Percentiles rank a stretch among this genome's conserved stretches.
These are phyloP conservation scores for Plasmopara viticola DNA, from an alignment of 352 stramenopile genomes.

Conservation along the genomic window DNA sequence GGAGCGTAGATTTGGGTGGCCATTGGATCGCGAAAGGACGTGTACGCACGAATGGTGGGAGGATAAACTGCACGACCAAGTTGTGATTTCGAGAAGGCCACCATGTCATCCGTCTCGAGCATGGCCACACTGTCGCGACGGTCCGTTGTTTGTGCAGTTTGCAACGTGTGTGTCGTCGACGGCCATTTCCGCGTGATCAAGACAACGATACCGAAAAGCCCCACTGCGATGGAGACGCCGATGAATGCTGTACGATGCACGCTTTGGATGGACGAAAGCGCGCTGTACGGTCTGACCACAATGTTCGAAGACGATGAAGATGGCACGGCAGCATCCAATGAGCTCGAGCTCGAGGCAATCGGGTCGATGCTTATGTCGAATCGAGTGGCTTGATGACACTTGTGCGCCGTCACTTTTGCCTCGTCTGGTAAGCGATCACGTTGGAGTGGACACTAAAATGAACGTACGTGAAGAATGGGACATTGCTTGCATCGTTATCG, in stretches of 20 bases:
- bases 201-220: slow-evolving; percentile 8
- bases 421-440: slow-evolving; percentile 3
- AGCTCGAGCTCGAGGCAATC: slow-evolving; percentile 4
- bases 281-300: slow-evolving; percentile 5
- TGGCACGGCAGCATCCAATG: not conserved
- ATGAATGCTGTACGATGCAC: slow-evolving; percentile 2
- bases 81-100: slow-evolving; percentile 19
- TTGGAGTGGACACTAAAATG: slow-evolving; percentile 10
- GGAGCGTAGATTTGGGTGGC: slow-evolving; percentile 14
- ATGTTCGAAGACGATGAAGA: slow-evolving; percentile 7
- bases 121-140: slow-evolving; percentile 24
- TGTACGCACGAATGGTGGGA: slow-evolving; percentile 18
- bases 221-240: not conserved
- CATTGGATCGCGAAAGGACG: slow-evolving; percentile 16
- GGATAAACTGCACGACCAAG: slow-evolving; percentile 16
- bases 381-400: slow-evolving; percentile 17
- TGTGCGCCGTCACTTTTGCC: slow-evolving; percentile 8
- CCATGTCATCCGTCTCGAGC: slow-evolving; percentile 22
- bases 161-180: slow-evolving; percentile 12
- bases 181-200: slow-evolving; percentile 18
- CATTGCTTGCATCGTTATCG: slow-evolving; percentile 14
- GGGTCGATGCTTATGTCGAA: slow-evolving; percentile 19
- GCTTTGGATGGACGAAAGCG: not conserved
- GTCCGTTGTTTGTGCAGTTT: slow-evolving; percentile 6
- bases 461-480: slow-evolving; percentile 12